Conservation (phyloP, 352 stramenopile species). For the Stephanocyclus meneghinianus region DNA sequence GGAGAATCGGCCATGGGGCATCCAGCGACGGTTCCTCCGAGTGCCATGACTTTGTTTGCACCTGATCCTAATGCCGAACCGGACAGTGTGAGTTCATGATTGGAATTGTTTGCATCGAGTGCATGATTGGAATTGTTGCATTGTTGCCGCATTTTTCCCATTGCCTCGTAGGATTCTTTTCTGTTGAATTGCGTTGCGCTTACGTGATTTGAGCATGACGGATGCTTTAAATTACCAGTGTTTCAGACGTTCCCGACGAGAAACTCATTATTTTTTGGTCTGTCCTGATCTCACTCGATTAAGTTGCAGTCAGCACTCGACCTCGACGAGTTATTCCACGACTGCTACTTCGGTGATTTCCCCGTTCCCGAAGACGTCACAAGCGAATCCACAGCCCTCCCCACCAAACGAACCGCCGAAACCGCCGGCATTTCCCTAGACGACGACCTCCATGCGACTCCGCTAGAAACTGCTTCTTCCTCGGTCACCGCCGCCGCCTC, state of each 20-base stretch:
- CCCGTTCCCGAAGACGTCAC: conserved; percentile 44
- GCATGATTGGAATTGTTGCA: background rate
- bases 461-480: background rate
- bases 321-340: conserved; percentile 79
- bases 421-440: conserved; percentile 16
- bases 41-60: conserved; percentile 54
- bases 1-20: background rate
- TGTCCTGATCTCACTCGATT: background rate
- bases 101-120: background rate
- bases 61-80: conserved; percentile 38
- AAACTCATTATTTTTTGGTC: background rate
- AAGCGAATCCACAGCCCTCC: conserved; percentile 8
- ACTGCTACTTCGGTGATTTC: conserved; percentile 80
- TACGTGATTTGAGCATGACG: too few relatives aligned
- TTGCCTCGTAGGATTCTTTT: background rate
- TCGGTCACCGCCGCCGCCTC: background rate
- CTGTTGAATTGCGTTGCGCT: too few relatives aligned
- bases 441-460: background rate
- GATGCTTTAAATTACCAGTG: too few relatives aligned
- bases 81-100: conserved; percentile 34
- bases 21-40: conserved; percentile 12
- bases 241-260: too few relatives aligned
- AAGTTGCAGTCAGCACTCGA: conserved; percentile 50
- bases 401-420: conserved; percentile 33
- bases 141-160: background rate